A percentile compares a stretch with the other conserved stretches of the same genome.
Evolutionary conservation across 106 monocot species (phyloP).

Genomic region (Alisma plantagoaquatica): DNA sequence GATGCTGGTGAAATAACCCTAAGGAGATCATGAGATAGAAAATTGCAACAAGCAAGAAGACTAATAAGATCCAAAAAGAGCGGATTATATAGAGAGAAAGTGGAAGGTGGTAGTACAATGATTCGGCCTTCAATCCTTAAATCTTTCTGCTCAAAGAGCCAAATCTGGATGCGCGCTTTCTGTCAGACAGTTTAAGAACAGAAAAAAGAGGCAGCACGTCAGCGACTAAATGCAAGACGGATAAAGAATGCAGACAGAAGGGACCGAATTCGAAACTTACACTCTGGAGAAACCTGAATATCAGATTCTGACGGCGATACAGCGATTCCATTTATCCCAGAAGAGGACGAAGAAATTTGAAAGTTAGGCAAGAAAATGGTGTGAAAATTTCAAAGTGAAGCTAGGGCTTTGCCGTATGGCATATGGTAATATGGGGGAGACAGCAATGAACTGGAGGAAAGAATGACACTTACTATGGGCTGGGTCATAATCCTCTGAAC

Average conservation of each 20-base stretch:
- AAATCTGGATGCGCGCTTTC: conserved; percentile 85
- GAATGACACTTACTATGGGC: conserved; percentile 41
- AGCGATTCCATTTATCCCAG: no score
- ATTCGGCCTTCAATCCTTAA: conserved; percentile 78
- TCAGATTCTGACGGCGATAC: conserved; percentile 99
- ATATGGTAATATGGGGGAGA: no score
- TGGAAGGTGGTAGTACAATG: conserved; percentile 25
- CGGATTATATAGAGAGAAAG: background rate
- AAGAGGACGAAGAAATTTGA: background rate
- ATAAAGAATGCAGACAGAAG: no score
- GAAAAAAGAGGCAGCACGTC: no score
- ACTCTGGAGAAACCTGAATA: conserved; percentile 96
- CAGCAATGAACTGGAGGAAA: background rate
- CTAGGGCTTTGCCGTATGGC: no score
- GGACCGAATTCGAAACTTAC: conserved; percentile 27
- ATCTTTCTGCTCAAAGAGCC: conserved; percentile 87
- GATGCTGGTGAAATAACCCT: no score
- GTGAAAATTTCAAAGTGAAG: no score
- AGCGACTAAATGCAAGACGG: no score
- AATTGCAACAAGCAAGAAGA: no score
- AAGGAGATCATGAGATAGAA: no score
- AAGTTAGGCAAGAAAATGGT: background rate
- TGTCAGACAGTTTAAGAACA: no score
- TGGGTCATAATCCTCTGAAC: conserved; percentile 84
- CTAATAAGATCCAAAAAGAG: no score